A percentile compares a stretch with the other conserved stretches of the same genome.
phyloP scores from a whole-genome alignment of 345 rosid species.

The Eucalyptus curtisii region DNA sequence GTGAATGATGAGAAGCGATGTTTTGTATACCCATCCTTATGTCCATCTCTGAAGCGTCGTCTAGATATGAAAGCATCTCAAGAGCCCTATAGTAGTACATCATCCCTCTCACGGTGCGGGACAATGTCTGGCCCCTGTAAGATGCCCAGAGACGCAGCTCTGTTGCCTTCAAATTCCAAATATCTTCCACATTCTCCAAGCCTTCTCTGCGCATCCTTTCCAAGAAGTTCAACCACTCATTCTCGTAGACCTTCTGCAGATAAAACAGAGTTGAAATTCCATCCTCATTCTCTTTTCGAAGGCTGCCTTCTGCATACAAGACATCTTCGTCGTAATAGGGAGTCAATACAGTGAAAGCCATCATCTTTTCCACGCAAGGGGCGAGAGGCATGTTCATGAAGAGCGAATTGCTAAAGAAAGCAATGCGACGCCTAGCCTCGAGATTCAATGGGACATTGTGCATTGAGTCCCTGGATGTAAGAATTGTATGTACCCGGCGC shows the following conservation, averaged over 20 bases:
- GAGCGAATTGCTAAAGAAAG: constrained; percentile 87
- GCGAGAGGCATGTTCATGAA: constrained; percentile 96
- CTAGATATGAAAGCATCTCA: constrained; percentile 78
- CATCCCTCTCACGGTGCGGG: constrained; percentile 91
- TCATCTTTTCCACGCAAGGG: constrained; percentile 81
- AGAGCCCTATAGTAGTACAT: constrained; percentile 90
- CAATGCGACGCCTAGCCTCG: constrained; percentile 83
- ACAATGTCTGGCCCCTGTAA: constrained; percentile 85
- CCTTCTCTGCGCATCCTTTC: constrained; percentile 86
- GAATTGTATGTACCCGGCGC: constrained; percentile 63
- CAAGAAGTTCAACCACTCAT: constrained; percentile 84
- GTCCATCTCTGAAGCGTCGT: constrained; percentile 83
- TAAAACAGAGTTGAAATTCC: constrained; percentile 81
- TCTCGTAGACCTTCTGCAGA: constrained; percentile 75
- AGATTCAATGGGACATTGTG: constrained; percentile 63
- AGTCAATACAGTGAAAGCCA: constrained; percentile 90
- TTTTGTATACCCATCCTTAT: constrained; percentile 42
- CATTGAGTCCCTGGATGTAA: constrained; percentile 80
- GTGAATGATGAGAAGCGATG: constrained; percentile 32
- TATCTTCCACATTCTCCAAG: constrained; percentile 50
- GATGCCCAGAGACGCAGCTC: constrained; percentile 96
- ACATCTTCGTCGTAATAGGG: constrained; percentile 92
- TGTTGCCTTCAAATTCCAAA: constrained; percentile 53
- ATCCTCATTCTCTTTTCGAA: constrained; percentile 72
- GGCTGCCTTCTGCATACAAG: constrained; percentile 49